Percentiles rank a stretch among this genome's conserved stretches.
These are phyloP conservation scores for Tolypocladium pustulatum DNA, from an alignment of 2,329 filamentous ascomycete genomes.

Conservation along the genomic window DNA sequence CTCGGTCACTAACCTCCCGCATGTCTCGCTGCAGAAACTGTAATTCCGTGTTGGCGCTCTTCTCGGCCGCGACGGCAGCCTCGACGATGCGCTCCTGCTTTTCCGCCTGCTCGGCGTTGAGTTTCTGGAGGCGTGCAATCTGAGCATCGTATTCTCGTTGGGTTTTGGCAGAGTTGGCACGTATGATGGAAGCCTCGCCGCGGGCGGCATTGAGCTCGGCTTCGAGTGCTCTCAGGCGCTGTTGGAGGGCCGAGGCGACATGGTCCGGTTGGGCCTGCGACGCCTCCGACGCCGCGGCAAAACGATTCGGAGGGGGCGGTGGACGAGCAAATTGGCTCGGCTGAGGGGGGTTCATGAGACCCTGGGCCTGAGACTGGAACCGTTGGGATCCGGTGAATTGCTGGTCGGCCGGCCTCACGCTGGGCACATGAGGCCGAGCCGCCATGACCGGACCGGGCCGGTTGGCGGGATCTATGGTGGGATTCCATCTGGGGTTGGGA, in stretches of 20 bases:
- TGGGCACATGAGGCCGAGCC: conserved; percentile 7
- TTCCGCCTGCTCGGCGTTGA: conserved; percentile 52
- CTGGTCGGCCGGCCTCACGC: conserved; percentile 9
- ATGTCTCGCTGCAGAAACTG: conserved; percentile 65
- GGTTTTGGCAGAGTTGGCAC: conserved; percentile 55
- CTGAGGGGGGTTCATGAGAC: conserved; percentile 16
- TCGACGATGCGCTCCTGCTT: conserved; percentile 56
- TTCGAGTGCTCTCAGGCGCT: conserved; percentile 41
- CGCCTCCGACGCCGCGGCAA: conserved; percentile 9
- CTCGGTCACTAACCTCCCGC: conserved; percentile 43
- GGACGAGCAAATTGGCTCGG: conserved; percentile 32
- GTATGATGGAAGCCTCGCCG: conserved; percentile 67
- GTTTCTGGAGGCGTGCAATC: conserved; percentile 49
- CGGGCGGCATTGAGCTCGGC: conserved; percentile 50
- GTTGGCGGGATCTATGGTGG: conserved; percentile 15
- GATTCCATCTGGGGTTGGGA: conserved; percentile 29
- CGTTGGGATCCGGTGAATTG: conserved; percentile 17
- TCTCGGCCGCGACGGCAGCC: conserved; percentile 52
- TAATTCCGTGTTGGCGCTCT: conserved; percentile 56
- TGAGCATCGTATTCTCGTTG: conserved; percentile 53
- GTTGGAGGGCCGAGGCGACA: conserved; percentile 36
- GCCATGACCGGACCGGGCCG: conserved; percentile 7
- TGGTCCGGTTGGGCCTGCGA: conserved; percentile 20
- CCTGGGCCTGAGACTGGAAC: conserved; percentile 17
- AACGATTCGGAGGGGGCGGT: conserved; percentile 14